Evolutionary conservation across 345 rosid genomes (phyloP), one percentile per base, ranked within the genome.

Genomic region (Eucalyptus regnans): DNA sequence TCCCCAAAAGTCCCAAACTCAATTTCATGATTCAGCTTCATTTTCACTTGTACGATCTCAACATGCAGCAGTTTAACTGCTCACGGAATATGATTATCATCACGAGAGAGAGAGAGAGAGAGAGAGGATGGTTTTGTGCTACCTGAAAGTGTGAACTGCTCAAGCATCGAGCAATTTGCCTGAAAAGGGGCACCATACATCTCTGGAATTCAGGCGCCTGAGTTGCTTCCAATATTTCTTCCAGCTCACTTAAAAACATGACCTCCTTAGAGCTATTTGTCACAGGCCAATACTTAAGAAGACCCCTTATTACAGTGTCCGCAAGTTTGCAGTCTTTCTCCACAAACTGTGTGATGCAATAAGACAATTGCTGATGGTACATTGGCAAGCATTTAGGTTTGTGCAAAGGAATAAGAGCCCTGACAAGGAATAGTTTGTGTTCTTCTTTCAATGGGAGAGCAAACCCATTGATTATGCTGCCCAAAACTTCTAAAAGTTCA

Each of bases 371-470:
- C 91, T 95, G 99, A 90, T 96, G 99, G 90, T 97, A 96, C 93
- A 92, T 95, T 17, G 96, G 94, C 68, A 97, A 93, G 92, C 95
- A 96, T 90, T 95, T 96, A 62, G 97, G 98, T 81, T 95, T 97
- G 91, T 96, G 99, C 90, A 97, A 92, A 44, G 99, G 99, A 89
- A 97, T 93, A 31, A 96, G 90, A 18, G 92, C 97, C 50, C 95
- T 92, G 43, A 95, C 93, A 85, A 97, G 97, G 91, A 97, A 97
- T 89, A 93, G 92, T 90, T 97, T 96, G 89, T 97, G 99, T 87
- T 97, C 99, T 93, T 96, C 99, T 94, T 97, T 97, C 88, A 97
- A 90, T 62, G 99, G 99, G 91, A 97, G 88, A 88, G 99, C 97
- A 87, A 97, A 97, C 87, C 99, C 99, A 90, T 97, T 97, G 87